Evolutionary conservation across 228 moss, liverwort and hornwort species (phyloP).

Genomic region (Sphagnum fallax): DNA sequence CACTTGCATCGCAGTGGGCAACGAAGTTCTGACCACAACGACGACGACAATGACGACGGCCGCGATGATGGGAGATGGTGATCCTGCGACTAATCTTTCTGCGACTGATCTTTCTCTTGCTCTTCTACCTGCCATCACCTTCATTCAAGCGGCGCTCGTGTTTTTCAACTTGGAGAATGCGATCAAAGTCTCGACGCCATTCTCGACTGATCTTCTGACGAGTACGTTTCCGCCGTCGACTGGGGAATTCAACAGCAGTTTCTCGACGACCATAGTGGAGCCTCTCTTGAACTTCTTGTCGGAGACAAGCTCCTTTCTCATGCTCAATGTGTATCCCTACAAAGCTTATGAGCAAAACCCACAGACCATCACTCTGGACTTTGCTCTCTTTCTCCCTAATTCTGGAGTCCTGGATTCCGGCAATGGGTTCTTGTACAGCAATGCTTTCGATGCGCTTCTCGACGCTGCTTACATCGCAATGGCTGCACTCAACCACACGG

Average conservation of each 20-base stretch:
- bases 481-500: conserved; percentile 35
- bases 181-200: conserved; percentile 65
- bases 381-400: conserved; percentile 54
- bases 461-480: conserved; percentile 67
- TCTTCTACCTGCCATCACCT: conserved; percentile 60
- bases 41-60: too few relatives aligned
- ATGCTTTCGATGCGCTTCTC: conserved; percentile 63
- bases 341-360: conserved; percentile 52
- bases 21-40: conserved; percentile 46
- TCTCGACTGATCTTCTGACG: conserved; percentile 46
- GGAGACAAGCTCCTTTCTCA: conserved; percentile 50
- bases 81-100: not conserved
- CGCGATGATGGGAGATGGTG: too few relatives aligned
- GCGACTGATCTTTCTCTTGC: conserved; percentile 22
- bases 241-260: conserved; percentile 51
- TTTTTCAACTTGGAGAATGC: conserved; percentile 27
- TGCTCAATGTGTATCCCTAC: conserved; percentile 68
- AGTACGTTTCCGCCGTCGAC: conserved; percentile 70
- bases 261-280: conserved; percentile 38
- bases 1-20: conserved; percentile 67
- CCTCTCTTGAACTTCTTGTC: conserved; percentile 72
- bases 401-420: conserved; percentile 33
- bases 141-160: conserved; percentile 70
- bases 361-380: conserved; percentile 43
- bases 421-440: conserved; percentile 44